Evolutionary conservation across 2,329 filamentous ascomycete genomes (phyloP).

Genomic region (Claviceps maximensis): DNA sequence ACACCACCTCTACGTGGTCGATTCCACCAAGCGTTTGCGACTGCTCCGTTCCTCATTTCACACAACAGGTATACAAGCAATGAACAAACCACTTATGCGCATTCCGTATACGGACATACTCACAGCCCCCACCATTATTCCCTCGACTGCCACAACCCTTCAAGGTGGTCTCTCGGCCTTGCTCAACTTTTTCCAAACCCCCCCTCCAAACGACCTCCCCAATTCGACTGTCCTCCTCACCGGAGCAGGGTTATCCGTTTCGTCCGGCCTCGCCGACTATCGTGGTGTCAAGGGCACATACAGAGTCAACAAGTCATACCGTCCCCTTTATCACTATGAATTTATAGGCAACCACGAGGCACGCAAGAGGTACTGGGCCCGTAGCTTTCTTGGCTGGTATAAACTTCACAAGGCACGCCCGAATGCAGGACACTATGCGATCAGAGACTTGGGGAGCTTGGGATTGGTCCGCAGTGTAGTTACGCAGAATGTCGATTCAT

Average conservation of each 20-base stretch:
- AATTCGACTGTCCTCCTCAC: constrained; percentile 42
- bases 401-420: constrained; percentile 65
- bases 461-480: constrained; percentile 66
- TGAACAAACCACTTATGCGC: constrained; percentile 64
- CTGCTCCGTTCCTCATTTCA: not conserved
- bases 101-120: constrained; percentile 85
- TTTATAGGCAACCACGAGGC: constrained; percentile 72
- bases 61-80: constrained; percentile 19
- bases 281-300: constrained; percentile 84
- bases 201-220: constrained; percentile 35
- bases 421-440: constrained; percentile 66
- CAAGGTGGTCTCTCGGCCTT: constrained; percentile 67
- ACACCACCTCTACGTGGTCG: not conserved
- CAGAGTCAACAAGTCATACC: constrained; percentile 76
- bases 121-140: constrained; percentile 61
- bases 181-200: constrained; percentile 57
- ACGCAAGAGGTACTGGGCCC: constrained; percentile 87
- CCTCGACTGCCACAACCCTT: constrained; percentile 54
- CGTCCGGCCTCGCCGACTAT: constrained; percentile 88
- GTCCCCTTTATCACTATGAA: constrained; percentile 87
- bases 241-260: constrained; percentile 85
- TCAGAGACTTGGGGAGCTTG: constrained; percentile 56
- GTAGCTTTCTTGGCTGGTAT: constrained; percentile 88
- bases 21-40: not conserved
- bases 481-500: constrained; percentile 96